Evolutionary conservation across 345 rosid species (phyloP).

Genomic region (Gossypium stocksii): DNA sequence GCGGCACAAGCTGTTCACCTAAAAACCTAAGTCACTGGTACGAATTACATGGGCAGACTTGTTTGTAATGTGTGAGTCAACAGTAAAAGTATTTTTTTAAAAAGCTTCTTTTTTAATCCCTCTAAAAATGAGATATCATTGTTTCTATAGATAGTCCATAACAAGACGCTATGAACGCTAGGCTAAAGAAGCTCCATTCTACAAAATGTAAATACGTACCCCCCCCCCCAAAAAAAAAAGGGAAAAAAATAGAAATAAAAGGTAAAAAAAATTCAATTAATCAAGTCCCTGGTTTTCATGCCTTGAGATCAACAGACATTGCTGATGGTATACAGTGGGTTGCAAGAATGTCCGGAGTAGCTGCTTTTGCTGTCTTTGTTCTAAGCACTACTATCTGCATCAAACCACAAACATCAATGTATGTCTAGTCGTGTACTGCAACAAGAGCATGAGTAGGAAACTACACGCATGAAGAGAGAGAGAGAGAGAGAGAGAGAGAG

Average conservation of each 20-base stretch:
- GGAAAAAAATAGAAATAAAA: neutral
- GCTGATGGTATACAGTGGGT: constrained; percentile 65
- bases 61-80: too few relatives aligned
- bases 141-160: neutral
- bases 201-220: neutral
- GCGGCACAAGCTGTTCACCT: too few relatives aligned
- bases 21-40: too few relatives aligned
- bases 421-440: neutral
- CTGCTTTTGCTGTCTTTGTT: constrained; percentile 47
- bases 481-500: constrained; percentile 8
- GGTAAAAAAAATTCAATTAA: neutral
- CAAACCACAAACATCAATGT: neutral
- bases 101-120: neutral
- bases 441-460: neutral
- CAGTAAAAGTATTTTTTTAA: too few relatives aligned
- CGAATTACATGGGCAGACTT: too few relatives aligned
- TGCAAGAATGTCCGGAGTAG: constrained; percentile 54
- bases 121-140: neutral
- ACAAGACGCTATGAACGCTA: neutral
- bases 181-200: neutral
- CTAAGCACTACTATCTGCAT: constrained; percentile 56
- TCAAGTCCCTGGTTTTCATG: constrained; percentile 19
- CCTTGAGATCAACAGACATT: constrained; percentile 58
- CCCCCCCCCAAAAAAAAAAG: neutral
- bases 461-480: neutral